Evolutionary conservation across 805 yeast genomes (phyloP).

Genomic region (Nakazawaea ambrosiae): DNA sequence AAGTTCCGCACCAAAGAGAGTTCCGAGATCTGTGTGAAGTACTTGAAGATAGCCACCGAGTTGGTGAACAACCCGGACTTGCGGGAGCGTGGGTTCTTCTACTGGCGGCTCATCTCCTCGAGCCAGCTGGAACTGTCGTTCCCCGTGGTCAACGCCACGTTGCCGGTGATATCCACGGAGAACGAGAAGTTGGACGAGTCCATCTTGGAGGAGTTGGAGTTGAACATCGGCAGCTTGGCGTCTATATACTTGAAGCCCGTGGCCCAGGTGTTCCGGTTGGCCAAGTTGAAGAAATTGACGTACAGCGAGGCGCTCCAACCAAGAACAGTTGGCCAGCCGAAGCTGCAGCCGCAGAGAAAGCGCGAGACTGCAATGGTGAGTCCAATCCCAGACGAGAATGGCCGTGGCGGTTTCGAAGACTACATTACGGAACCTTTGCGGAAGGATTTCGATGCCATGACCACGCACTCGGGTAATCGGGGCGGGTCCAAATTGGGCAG

Average conservation of each 20-base stretch:
- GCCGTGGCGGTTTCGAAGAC: neutral
- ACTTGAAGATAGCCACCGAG: constrained; percentile 66
- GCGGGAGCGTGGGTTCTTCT: constrained; percentile 77
- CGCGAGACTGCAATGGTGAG: neutral
- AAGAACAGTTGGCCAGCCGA: constrained; percentile 5
- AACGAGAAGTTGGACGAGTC: constrained; percentile 64
- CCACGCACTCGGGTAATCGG: neutral
- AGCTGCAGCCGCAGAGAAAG: neutral
- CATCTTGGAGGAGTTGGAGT: constrained; percentile 73
- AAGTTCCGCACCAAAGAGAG: constrained; percentile 40
- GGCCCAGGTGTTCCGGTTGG: constrained; percentile 65
- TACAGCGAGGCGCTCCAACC: constrained; percentile 40
- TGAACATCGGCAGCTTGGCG: constrained; percentile 76
- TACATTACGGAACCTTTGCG: constrained; percentile 1
- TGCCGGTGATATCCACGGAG: constrained; percentile 61
- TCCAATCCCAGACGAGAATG: neutral
- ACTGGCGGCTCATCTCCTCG: constrained; percentile 71
- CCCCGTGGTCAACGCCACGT: constrained; percentile 49
- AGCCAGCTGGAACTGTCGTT: constrained; percentile 32
- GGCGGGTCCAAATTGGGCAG: constrained; percentile 8
- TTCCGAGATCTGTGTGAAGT: constrained; percentile 48
- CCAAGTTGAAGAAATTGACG: constrained; percentile 44
- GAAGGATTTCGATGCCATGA: neutral
- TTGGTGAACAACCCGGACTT: constrained; percentile 76
- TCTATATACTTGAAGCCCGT: constrained; percentile 82